A percentile compares a stretch with the other conserved stretches of the same genome.
Conservation (phyloP, 2,329 filamentous ascomycete species). For the Ceratocystis ficicola region DNA sequence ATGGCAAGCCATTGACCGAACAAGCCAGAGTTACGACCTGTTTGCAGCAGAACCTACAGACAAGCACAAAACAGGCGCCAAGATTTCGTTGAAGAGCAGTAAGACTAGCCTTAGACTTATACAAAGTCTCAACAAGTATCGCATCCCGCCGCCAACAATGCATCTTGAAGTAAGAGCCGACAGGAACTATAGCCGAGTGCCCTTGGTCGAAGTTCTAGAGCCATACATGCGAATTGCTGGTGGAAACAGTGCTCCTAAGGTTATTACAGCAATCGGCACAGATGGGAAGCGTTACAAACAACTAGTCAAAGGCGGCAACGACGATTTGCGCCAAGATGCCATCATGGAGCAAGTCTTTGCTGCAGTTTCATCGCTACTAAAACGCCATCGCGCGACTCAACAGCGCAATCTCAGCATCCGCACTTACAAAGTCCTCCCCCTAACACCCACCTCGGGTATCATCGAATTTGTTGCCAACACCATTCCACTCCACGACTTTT, state of each 20-base stretch:
- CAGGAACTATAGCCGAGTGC: conserved; percentile 64
- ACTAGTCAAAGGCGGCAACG: conserved; percentile 87
- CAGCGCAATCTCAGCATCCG: conserved; percentile 82
- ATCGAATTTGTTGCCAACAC: conserved; percentile 97
- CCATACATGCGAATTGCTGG: conserved; percentile 72
- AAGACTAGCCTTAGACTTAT: conserved; percentile 50
- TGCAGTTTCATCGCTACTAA: conserved; percentile 80
- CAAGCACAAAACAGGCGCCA: conserved; percentile 55
- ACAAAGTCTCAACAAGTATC: conserved; percentile 49
- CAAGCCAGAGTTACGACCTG: conserved; percentile 53
- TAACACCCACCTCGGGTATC: conserved; percentile 73
- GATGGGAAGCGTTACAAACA: conserved; percentile 77
- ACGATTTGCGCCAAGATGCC: conserved; percentile 91
- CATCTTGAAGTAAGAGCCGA: conserved; percentile 62
- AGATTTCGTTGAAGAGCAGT: conserved; percentile 52
- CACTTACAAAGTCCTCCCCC: conserved; percentile 91
- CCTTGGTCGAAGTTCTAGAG: conserved; percentile 60
- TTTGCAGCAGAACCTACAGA: conserved; percentile 55
- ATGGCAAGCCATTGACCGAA: conserved; percentile 62
- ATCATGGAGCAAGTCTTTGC: conserved; percentile 99
- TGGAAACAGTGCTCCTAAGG: conserved; percentile 86
- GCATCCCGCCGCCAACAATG: conserved; percentile 81
- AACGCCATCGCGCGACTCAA: conserved; percentile 72
- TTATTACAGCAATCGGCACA: conserved; percentile 67
- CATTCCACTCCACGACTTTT: conserved; percentile 78